Evolutionary conservation across 2,329 filamentous ascomycete genomes (phyloP).

Genomic region (Pestalotiopsis sp.): DNA sequence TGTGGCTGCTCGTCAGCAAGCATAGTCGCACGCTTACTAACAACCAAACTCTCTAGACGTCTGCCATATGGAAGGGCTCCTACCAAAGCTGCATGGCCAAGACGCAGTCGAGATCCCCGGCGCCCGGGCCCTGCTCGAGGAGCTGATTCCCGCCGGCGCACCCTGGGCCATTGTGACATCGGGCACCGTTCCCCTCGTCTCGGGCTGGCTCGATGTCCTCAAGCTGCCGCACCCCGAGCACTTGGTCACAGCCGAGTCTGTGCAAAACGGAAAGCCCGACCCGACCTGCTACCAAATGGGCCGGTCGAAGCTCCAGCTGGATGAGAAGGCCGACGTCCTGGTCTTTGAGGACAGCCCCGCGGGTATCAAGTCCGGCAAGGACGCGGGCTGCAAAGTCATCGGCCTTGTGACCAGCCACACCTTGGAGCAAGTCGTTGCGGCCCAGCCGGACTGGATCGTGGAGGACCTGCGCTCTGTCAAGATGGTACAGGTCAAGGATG

Average conservation of each 20-base stretch:
- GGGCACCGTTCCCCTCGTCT: conserved; percentile 68
- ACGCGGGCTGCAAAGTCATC: conserved; percentile 81
- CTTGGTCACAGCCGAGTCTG: conserved; percentile 76
- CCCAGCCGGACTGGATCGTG: conserved; percentile 88
- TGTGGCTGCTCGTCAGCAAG: neutral
- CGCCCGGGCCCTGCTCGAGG: conserved; percentile 69
- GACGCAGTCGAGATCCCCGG: conserved; percentile 88
- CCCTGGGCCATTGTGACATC: conserved; percentile 90
- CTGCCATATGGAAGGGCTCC: conserved; percentile 72
- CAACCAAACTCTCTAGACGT: conserved; percentile 61
- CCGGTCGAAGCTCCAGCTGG: conserved; percentile 59
- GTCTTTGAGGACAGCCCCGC: conserved; percentile 91
- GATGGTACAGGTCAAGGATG: conserved; percentile 59
- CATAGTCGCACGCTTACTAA: neutral
- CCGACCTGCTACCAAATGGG: conserved; percentile 75
- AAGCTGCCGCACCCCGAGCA: conserved; percentile 66
- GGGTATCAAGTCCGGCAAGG: conserved; percentile 81
- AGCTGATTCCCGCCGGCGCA: conserved; percentile 62
- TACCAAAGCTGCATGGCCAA: conserved; percentile 75
- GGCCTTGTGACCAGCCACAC: conserved; percentile 86
- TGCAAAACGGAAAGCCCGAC: conserved; percentile 76
- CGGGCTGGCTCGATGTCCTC: conserved; percentile 72
- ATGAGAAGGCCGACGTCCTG: conserved; percentile 56
- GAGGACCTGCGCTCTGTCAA: conserved; percentile 75
- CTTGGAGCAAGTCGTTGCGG: conserved; percentile 69